A percentile compares a stretch with the other conserved stretches of the same genome.
Evolutionary conservation across 768 basidiomycete species (phyloP).

Genomic region (Calocybe gangraenosa): DNA sequence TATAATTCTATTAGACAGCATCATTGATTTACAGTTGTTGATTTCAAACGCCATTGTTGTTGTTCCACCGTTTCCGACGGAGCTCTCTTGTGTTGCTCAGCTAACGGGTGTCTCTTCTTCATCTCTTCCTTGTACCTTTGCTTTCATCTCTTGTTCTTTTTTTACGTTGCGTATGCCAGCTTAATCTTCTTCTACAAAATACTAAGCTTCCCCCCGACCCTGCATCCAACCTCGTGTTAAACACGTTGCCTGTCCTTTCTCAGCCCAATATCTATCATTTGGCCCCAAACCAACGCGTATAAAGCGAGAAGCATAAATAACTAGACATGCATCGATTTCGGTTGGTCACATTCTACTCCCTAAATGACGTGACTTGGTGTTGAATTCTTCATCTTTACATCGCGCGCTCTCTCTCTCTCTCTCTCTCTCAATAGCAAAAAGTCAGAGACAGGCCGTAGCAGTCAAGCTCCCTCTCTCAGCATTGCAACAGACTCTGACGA

Average conservation of each 20-base stretch:
- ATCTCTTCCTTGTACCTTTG: not conserved
- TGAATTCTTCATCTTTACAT: conserved; percentile 20
- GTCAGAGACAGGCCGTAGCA: conserved; percentile 60
- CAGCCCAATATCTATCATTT: conserved; percentile 26
- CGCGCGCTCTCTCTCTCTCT: too few species aligned
- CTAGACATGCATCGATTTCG: conserved; percentile 75
- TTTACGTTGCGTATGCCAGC: conserved; percentile 13
- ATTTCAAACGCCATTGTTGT: conserved; percentile 3
- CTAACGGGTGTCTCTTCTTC: conserved; percentile 8
- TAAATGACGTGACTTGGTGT: conserved; percentile 21
- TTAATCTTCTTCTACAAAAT: not conserved
- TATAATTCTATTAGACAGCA: not conserved
- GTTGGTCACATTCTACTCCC: conserved; percentile 42
- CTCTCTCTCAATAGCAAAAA: conserved; percentile 54
- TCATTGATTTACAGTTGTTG: not conserved
- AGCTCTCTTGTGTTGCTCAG: too few species aligned
- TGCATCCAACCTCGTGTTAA: conserved; percentile 60
- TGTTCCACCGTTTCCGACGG: not conserved
- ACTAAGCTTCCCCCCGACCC: conserved; percentile 17
- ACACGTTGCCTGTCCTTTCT: conserved; percentile 63
- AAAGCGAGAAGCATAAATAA: conserved; percentile 47
- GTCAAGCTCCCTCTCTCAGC: conserved; percentile 25
- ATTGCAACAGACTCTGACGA: conserved; percentile 26
- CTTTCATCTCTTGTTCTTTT: conserved; percentile 2
- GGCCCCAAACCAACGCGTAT: conserved; percentile 55